These are phyloP conservation scores for Boletellus ananas DNA, from an alignment of 768 basidiomycete species.

Conservation along the genomic window DNA sequence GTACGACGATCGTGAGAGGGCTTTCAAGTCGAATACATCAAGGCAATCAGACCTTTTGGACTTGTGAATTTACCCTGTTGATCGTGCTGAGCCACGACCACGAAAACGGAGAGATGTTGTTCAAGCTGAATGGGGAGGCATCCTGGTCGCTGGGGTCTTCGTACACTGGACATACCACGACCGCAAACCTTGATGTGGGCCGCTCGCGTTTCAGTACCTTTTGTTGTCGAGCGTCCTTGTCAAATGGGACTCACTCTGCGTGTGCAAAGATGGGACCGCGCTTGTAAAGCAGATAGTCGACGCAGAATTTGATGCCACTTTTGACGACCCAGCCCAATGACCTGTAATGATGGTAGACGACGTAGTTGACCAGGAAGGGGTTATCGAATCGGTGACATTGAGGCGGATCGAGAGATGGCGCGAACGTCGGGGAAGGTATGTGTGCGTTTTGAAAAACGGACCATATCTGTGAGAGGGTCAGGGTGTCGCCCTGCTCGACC, in stretches of 20 bases:
- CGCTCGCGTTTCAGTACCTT: neutral
- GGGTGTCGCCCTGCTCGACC: conserved; percentile 43
- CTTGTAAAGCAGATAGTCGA: conserved; percentile 91
- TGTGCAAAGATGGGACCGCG: conserved; percentile 93
- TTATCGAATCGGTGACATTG: conserved; percentile 67
- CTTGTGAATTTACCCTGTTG: conserved; percentile 94
- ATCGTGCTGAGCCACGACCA: conserved; percentile 98
- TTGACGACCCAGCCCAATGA: conserved; percentile 97
- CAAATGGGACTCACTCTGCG: conserved; percentile 68
- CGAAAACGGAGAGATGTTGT: conserved; percentile 67
- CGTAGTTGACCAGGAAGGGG: conserved; percentile 87
- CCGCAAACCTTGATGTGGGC: conserved; percentile 62
- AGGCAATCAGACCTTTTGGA: conserved; percentile 80
- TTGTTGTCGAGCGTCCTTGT: neutral
- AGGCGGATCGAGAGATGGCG: conserved; percentile 26
- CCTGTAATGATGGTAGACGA: conserved; percentile 90
- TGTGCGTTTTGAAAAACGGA: conserved; percentile 56
- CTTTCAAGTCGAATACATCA: neutral
- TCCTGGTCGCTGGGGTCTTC: conserved; percentile 73
- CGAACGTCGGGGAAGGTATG: conserved; percentile 36
- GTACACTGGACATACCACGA: conserved; percentile 89
- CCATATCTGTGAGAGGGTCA: conserved; percentile 62
- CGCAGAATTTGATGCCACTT: conserved; percentile 95
- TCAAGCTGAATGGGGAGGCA: conserved; percentile 58
- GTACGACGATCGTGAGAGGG: neutral